Conservation (phyloP, 176 grass and related monocot species). For the Cenchrus americanus region DNA sequence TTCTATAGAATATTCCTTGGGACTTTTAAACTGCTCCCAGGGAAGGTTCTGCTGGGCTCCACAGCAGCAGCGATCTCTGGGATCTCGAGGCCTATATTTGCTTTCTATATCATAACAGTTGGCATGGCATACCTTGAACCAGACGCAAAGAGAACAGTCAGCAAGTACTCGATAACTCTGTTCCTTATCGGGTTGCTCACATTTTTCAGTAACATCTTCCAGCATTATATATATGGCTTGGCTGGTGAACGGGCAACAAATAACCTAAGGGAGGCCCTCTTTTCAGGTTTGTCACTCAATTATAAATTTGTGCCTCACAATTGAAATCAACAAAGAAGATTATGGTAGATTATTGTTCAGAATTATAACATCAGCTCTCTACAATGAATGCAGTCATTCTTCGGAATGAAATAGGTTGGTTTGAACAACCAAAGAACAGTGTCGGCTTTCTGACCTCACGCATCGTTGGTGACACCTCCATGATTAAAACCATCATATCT, state of each 20-base stretch:
- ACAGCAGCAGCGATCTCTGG: conserved; percentile 70
- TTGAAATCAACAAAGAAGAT: conserved; percentile 26
- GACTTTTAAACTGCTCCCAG: conserved; percentile 43
- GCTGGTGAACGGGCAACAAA: conserved; percentile 62
- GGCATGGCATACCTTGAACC: conserved; percentile 55
- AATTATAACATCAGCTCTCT: conserved; percentile 32
- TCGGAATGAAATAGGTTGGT: conserved; percentile 66
- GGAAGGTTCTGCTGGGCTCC: conserved; percentile 58
- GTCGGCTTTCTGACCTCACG: conserved; percentile 55
- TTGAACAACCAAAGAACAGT: conserved; percentile 62
- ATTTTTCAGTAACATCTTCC: conserved; percentile 54
- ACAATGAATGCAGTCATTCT: conserved; percentile 52
- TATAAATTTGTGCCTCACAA: conserved; percentile 2
- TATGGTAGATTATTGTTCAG: conserved; percentile 21
- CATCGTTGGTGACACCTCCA: conserved; percentile 59
- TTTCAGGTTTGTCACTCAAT: conserved; percentile 55
- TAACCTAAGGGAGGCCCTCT: conserved; percentile 64
- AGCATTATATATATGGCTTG: conserved; percentile 71
- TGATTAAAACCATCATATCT: conserved; percentile 67
- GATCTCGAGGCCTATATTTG: conserved; percentile 67
- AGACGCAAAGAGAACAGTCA: conserved; percentile 48
- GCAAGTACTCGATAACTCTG: conserved; percentile 55
- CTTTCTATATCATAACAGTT: conserved; percentile 68
- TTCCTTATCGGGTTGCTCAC: conserved; percentile 54
- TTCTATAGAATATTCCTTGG: conserved; percentile 65